Conservation (phyloP, 352 stramenopile genomes). For the Pythium rhizo-oryzae region DNA sequence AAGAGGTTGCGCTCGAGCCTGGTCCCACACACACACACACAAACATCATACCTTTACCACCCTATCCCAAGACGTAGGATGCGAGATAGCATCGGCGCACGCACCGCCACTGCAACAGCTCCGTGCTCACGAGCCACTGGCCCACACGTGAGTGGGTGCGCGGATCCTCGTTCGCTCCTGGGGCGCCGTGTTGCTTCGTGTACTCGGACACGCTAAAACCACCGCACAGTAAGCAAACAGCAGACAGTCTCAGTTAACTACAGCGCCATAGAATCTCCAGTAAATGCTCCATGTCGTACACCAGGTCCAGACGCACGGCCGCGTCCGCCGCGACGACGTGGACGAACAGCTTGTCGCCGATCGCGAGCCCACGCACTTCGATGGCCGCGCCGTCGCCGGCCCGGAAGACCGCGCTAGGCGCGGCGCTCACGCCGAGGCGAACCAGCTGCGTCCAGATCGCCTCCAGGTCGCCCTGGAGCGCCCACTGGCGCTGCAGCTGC, state of each 20-base stretch:
- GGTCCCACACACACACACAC: not conserved
- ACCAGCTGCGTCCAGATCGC: constrained; percentile 8
- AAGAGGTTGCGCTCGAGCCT: constrained; percentile 26
- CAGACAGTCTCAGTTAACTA: too few relatives aligned
- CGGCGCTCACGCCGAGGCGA: constrained; percentile 20
- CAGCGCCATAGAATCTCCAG: not conserved
- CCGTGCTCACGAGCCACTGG: constrained; percentile 25
- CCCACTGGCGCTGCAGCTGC: constrained; percentile 19
- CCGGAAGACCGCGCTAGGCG: constrained; percentile 14
- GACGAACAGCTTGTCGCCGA: constrained; percentile 32
- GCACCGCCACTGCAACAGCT: constrained; percentile 29
- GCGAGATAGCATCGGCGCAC: too few relatives aligned
- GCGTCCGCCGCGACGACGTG: constrained; percentile 22
- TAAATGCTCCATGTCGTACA: constrained; percentile 8
- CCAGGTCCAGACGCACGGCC: constrained; percentile 22
- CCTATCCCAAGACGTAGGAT: not conserved
- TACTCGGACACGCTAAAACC: constrained; percentile 23
- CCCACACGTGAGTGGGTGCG: constrained; percentile 17
- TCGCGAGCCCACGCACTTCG: constrained; percentile 26
- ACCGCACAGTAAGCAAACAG: not conserved
- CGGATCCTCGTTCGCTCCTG: not conserved
- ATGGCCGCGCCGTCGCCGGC: not conserved
- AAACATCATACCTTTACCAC: not conserved
- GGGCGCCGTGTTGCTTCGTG: not conserved
- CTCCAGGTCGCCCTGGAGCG: not conserved